Percentiles rank a stretch among this genome's conserved stretches.
These are phyloP conservation scores for Hymenoscyphus albidus DNA, from an alignment of 2,329 filamentous ascomycete genomes.

Conservation along the genomic window DNA sequence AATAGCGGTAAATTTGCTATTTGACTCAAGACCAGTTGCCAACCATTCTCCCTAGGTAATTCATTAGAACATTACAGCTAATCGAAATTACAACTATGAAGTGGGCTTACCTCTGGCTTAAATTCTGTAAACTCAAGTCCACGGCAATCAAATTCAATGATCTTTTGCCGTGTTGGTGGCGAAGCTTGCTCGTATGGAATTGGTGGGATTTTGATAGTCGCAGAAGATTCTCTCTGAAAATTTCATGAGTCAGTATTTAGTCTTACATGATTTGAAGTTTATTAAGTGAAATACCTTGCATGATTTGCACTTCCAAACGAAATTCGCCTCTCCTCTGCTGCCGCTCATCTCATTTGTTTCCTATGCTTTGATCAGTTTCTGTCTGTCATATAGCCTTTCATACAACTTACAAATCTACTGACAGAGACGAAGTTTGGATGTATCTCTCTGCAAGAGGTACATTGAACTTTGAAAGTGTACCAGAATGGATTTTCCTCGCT, in stretches of 20 bases:
- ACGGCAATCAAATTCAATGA: constrained; percentile 90
- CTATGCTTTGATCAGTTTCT: constrained; percentile 42
- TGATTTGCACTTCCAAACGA: constrained; percentile 99
- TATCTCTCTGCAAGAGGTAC: constrained; percentile 90
- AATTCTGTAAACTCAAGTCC: constrained; percentile 91
- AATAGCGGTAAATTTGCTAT: constrained; percentile 75
- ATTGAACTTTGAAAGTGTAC: constrained; percentile 98
- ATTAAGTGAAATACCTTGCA: constrained; percentile 66
- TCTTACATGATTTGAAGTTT: neutral
- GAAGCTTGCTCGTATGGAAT: constrained; percentile 66
- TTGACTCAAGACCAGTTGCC: constrained; percentile 74
- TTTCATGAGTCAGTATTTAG: neutral
- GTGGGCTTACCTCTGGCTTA: constrained; percentile 68
- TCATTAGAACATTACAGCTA: constrained; percentile 1
- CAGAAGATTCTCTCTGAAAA: constrained; percentile 73
- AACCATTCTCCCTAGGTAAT: constrained; percentile 75
- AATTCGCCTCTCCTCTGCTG: constrained; percentile 93
- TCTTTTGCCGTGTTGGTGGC: constrained; percentile 69
- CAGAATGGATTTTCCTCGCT: constrained; percentile 80
- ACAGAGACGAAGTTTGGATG: constrained; percentile 85
- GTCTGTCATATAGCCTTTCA: neutral
- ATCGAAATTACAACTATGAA: too few relatives aligned
- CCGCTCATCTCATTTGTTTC: constrained; percentile 88
- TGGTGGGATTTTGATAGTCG: constrained; percentile 73
- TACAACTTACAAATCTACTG: constrained; percentile 68